Base-by-base conservation (phyloP, 805 yeast species). In the Groenewaldozyma salmanticensis region DNA sequence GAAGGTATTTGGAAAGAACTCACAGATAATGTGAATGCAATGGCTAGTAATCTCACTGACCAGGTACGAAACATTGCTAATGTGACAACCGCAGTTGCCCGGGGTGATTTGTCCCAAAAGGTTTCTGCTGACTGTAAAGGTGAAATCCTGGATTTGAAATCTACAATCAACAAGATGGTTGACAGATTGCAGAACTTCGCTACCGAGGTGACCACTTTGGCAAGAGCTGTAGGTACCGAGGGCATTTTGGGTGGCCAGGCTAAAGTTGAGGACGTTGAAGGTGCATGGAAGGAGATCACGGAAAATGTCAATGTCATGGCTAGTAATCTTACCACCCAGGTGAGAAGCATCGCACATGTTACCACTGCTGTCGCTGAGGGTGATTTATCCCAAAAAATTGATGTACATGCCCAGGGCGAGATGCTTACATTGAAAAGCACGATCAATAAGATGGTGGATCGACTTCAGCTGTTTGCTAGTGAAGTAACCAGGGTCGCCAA, bases 361-460 rank as follows among this genome's bases (percentile, higher is more conserved):
- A 86, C 94, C 1, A 81, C 94, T 3, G 94, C 94, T 2, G 95
- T 85, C 34, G 95, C 95, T 1, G 82, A 81, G 59, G 95, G 95
- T 54, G 94, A 85, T 57, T 68, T 85, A 50, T 75, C 83, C 3
- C 88, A 81, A 55, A 85, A 85, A 61, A 85, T 85, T 61, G 84
- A 76, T 47, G 95, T 85, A 20, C 90, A 79, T 53, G 94, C 95
- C 6, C 90, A 84, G 58, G 95, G 95, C 40, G 95, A 85, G 57
- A 84, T 85, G 52, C 69, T 85, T 51, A 92, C 87, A 47, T 72
- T 85, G 61, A 85, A 85, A 55, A 74, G 79, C 46, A 85, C 95
- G 5, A 85, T 85, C 63, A 85, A 85, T 60, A 83, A 82, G 67
- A 85, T 85, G 95, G 95, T 85, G 69, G 95, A 85, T 58, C 77